phyloP scores from a whole-genome alignment of 1,284 basidiomycete species.

The Sanguinoderma infundibulare region DNA sequence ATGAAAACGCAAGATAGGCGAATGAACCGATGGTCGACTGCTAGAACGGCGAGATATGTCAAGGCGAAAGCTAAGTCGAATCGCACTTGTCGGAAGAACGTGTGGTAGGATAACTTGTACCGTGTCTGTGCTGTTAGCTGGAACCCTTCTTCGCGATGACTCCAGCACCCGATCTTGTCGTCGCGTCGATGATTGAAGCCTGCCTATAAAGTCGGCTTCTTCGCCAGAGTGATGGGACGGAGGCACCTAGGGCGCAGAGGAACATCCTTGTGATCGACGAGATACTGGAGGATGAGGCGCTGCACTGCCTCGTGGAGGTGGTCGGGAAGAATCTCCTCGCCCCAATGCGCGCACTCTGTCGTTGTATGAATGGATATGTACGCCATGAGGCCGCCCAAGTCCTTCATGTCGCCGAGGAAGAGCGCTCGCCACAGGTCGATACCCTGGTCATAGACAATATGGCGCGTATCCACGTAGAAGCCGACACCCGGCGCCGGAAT shows the following conservation, averaged over 20 bases:
- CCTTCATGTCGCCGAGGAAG: background rate
- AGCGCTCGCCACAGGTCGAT: background rate
- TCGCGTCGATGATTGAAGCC: no score
- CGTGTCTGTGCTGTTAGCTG: no score
- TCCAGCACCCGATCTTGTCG: no score
- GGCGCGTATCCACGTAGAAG: background rate
- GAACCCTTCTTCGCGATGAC: no score
- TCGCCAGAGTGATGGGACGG: background rate
- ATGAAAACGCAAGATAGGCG: no score
- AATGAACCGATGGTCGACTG: no score
- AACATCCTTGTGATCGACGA: background rate
- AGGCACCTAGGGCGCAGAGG: background rate
- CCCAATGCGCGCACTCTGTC: background rate
- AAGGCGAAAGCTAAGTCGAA: no score
- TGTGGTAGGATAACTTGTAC: no score
- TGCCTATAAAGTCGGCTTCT: no score
- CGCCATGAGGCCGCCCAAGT: background rate
- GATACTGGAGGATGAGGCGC: slow-evolving; percentile 5
- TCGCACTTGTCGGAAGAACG: no score
- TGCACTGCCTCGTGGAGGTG: slow-evolving; percentile 1
- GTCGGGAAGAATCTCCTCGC: background rate
- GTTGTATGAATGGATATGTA: background rate
- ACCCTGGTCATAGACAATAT: background rate
- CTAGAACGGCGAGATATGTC: no score
- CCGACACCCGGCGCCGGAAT: background rate